Conservation (phyloP, 352 stramenopile genomes). For the Phytophthora boehmeriae region DNA sequence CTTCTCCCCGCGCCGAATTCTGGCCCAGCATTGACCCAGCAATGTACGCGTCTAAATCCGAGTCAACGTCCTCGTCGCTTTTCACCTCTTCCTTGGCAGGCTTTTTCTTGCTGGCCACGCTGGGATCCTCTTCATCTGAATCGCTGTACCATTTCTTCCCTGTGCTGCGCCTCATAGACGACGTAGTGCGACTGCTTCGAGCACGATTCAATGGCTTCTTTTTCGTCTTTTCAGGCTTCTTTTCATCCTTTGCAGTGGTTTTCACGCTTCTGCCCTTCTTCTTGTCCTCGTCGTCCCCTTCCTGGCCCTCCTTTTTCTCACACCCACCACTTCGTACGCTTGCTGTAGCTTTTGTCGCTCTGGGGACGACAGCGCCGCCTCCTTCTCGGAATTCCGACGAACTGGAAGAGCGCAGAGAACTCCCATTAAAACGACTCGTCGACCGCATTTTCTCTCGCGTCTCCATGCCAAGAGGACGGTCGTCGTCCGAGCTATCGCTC, state of each 20-base stretch:
- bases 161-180: slow-evolving; percentile 28
- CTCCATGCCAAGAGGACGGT: slow-evolving; percentile 20
- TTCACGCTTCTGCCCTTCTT: not conserved
- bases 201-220: slow-evolving; percentile 20
- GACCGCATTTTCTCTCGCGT: slow-evolving; percentile 22
- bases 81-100: slow-evolving; percentile 14
- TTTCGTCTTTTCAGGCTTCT: slow-evolving; percentile 17
- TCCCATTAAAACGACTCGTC: slow-evolving; percentile 17
- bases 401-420: slow-evolving; percentile 22
- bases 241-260: slow-evolving; percentile 11
- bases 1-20: slow-evolving; percentile 1
- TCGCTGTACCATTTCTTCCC: slow-evolving; percentile 62
- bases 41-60: slow-evolving; percentile 36
- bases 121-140: slow-evolving; percentile 47
- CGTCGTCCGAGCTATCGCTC: slow-evolving; percentile 67
- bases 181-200: slow-evolving; percentile 20
- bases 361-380: slow-evolving; percentile 13
- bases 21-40: slow-evolving; percentile 24
- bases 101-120: slow-evolving; percentile 15
- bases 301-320: slow-evolving; percentile 5
- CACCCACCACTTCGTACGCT: slow-evolving; percentile 2
- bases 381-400: slow-evolving; percentile 13
- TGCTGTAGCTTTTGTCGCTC: slow-evolving; percentile 2
- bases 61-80: slow-evolving; percentile 24
- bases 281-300: too few species aligned